Percentiles rank a stretch among this genome's conserved stretches.
phyloP scores from a whole-genome alignment of 1,139 yeast genomes.

The Barnettozyma hawaiiensis region DNA sequence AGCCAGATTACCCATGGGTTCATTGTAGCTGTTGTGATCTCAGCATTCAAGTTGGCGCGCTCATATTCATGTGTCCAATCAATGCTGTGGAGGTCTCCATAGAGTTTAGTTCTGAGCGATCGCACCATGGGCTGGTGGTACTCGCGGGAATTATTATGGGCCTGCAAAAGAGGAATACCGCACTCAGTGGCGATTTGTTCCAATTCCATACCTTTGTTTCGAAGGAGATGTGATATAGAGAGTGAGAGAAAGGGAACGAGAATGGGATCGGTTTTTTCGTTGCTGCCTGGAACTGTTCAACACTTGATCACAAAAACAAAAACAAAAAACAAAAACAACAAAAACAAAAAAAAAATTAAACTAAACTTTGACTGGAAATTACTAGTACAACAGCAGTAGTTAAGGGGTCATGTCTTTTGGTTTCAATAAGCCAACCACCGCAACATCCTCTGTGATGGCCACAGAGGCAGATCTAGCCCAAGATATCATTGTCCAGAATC shows the following conservation, averaged over 20 bases:
- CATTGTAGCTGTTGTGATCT: conserved; percentile 18
- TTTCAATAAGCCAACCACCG: conserved; percentile 16
- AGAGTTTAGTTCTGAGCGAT: conserved; percentile 19
- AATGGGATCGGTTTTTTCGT: too few species aligned
- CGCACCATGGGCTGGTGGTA: conserved; percentile 2
- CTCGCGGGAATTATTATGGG: neutral
- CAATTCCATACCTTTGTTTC: neutral
- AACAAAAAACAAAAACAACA: too few species aligned
- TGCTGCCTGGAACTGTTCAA: too few species aligned
- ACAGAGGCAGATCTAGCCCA: conserved; percentile 67
- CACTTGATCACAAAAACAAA: too few species aligned
- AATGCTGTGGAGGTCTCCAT: conserved; percentile 33
- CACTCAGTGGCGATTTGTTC: neutral
- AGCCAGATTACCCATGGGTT: conserved; percentile 9
- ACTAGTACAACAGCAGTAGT: too few species aligned
- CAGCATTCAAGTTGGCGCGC: conserved; percentile 18
- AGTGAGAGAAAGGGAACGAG: neutral
- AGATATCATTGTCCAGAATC: conserved; percentile 72
- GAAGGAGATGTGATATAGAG: too few species aligned
- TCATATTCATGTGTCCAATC: conserved; percentile 40
- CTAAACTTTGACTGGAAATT: too few species aligned
- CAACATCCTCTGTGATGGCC: conserved; percentile 38
- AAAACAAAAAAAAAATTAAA: conserved; percentile 3
- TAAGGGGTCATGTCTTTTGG: conserved; percentile 20
- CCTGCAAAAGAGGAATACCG: conserved; percentile 5